Base-by-base conservation (phyloP, 2,329 filamentous ascomycete genomes). In the Pseudogymnoascus pannorum region DNA sequence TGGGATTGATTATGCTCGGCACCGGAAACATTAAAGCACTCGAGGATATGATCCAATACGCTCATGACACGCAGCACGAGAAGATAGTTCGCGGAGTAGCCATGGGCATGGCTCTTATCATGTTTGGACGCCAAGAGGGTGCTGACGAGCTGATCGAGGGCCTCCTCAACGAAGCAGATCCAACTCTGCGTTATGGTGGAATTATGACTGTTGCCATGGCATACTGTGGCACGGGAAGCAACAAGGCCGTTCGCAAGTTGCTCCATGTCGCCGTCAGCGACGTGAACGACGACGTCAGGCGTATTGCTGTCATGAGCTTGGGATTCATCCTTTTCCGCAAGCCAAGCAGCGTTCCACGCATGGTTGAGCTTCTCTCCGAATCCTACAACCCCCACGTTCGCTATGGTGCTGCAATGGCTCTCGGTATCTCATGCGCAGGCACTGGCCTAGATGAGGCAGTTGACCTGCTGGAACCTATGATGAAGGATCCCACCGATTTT, bases 241-340 rank as follows among this genome's bases (percentile, higher is more conserved):
- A 99, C 81, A 97, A 97, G 81, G 94, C 95, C 22, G 94, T 99
- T 58, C 88, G 95, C 60, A 96, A 94, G 76, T 82, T 99, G 29
- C 85, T 99, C 9, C 94, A 99, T 73, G 90, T 94, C 64, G 94
- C 94, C 61, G 95, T 99, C 66, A 97, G 92, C 74, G 94, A 99
- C 76, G 94, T 97, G 66, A 97, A 92, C 70, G 94, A 99, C 69
- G 94, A 99, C 74, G 94, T 99, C 35, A 90, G 94, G 68, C 86
- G 94, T 69, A 91, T 96, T 64, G 94, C 94, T 11, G 94, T 99
- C 65, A 95, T 99, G 89, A 95, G 91, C 76, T 83, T 99, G 73
- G 94, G 94, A 42, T 99, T 99, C 76, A 97, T 99, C 67, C 84
- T 99, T 26, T 99, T 99, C 88, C 85, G 94, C 65, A 99, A 97